Base-by-base conservation (phyloP, 441 rosid genomes). In the Flueggea neowawraea region DNA sequence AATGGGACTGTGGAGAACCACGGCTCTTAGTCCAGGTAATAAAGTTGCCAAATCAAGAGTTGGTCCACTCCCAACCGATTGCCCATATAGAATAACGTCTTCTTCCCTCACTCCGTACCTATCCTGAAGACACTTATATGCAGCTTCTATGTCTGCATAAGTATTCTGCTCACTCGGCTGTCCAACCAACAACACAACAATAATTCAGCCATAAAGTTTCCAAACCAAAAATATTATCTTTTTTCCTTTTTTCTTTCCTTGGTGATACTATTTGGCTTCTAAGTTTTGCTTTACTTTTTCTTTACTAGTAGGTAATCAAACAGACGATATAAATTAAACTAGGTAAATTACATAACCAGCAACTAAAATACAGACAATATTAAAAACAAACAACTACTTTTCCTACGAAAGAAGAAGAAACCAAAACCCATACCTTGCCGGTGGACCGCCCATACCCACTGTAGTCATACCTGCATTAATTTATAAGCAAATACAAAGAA, bases 41-140 rank as follows among this genome's bases (percentile, higher is more conserved):
- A 77, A 76, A 50, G 85, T 71, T 70, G 98, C 95, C 69, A 93
- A 69, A 62, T 93, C 97, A 68, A 90, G 78, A 68, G 97, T 88
- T 39, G 98, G 97, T 33, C 98, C 98, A 69, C 97, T 93, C 49
- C 97, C 97, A 48, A 93, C 95, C 11, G 97, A 93, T 69, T 93
- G 97, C 52, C 98, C 98, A 45, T 93, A 93, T 68, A 93, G 80
- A 61, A 93, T 82, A 52, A 85, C 84, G 75, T 90, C 86, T 76
- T 90, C 95, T 79, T 93, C 87, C 79, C 84, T 88, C 22, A 78
- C 89, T 52, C 87, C 90, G 56, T 88, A 93, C 69, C 74, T 83
- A 60, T 90, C 90, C 61, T 74, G 84, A 55, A 90, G 91, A 63
- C 91, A 93, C 75, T 85, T 82, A 76, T 87, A 90, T 31, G 72